phyloP scores from a whole-genome alignment of 2,329 filamentous ascomycete species.

The Dactylellina leptospora region DNA sequence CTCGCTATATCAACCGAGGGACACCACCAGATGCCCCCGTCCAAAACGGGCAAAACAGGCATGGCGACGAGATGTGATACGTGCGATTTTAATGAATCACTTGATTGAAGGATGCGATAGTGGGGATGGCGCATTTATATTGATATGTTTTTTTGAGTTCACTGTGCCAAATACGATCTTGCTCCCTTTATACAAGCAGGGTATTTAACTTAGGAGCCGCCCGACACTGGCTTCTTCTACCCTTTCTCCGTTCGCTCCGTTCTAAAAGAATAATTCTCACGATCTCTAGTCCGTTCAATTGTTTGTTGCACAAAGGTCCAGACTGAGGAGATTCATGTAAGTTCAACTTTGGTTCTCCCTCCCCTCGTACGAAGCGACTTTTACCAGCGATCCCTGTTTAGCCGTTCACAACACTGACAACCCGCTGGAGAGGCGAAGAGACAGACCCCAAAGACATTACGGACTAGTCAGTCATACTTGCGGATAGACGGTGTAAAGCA shows the following conservation, averaged over 20 bases:
- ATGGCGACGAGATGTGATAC: slow-evolving; percentile 3
- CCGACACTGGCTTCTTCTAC: neutral
- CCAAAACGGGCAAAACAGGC: slow-evolving; percentile 21
- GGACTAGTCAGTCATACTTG: no score
- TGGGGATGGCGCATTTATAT: no score
- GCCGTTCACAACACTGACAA: neutral
- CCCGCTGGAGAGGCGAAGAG: neutral
- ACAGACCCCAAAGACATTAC: no score
- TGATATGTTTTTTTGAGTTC: neutral
- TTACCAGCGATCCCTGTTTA: neutral
- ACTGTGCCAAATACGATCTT: neutral
- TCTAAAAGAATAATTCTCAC: no score
- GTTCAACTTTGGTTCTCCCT: neutral
- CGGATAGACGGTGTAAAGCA: no score
- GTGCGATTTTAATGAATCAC: neutral
- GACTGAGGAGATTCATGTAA: neutral
- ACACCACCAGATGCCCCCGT: neutral
- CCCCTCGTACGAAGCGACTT: neutral
- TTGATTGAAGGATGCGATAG: neutral
- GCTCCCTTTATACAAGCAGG: no score
- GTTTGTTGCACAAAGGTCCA: neutral
- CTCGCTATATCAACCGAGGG: neutral
- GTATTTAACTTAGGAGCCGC: neutral
- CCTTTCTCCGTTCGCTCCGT: no score
- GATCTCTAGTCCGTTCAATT: neutral